Percentiles rank a stretch among this genome's conserved stretches.
These are phyloP conservation scores for Setaria viridis DNA, from an alignment of 202 grass and related monocot genomes.

Conservation along the genomic window DNA sequence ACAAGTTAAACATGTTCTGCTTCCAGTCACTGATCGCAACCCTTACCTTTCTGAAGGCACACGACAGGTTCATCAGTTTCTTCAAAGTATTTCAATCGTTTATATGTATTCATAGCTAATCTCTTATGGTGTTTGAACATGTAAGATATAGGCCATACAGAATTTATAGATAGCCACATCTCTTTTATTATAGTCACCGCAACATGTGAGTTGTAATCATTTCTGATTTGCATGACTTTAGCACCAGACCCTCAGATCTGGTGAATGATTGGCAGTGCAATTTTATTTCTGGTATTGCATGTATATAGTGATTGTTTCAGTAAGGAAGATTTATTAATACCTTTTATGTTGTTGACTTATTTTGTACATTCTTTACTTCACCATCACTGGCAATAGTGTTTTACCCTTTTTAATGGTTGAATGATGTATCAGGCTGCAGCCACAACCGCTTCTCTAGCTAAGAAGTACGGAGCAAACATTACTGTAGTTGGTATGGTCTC, in stretches of 20 bases:
- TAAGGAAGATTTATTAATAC: neutral
- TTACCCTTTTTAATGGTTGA: constrained; percentile 27
- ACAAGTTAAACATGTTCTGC: constrained; percentile 85
- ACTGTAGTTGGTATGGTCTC: constrained; percentile 86
- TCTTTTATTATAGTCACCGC: neutral
- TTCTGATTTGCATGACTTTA: neutral
- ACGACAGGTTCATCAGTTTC: constrained; percentile 66
- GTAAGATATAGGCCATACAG: neutral
- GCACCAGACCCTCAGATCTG: neutral
- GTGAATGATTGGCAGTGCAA: neutral
- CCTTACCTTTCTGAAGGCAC: constrained; percentile 99
- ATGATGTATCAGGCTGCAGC: constrained; percentile 75
- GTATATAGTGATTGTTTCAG: neutral
- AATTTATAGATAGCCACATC: neutral
- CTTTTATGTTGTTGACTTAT: neutral
- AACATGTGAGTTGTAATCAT: neutral
- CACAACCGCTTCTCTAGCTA: constrained; percentile 84
- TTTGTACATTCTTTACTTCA: neutral
- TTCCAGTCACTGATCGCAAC: constrained; percentile 87
- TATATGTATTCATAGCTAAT: neutral
- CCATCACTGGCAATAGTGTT: constrained; percentile 1
- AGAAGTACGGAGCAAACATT: constrained; percentile 93
- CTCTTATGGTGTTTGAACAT: neutral
- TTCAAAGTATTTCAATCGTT: neutral
- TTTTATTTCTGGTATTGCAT: constrained; percentile 35